Evolutionary conservation across 2,329 filamentous ascomycete species (phyloP).

Genomic region (Didymella keratinophila): DNA sequence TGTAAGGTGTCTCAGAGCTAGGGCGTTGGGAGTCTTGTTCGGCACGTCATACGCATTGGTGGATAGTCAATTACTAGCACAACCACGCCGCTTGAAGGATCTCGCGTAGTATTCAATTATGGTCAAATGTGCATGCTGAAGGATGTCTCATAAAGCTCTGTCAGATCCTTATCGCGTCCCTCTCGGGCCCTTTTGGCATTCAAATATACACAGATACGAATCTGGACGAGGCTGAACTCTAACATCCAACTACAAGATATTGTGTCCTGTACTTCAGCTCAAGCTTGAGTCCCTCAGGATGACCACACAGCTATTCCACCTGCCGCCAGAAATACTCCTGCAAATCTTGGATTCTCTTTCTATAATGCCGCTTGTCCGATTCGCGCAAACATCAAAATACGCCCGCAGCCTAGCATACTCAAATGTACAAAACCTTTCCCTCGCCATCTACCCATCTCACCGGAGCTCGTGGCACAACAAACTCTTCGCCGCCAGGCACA

Average conservation of each 20-base stretch:
- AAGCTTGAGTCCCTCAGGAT: constrained; percentile 19
- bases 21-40: not conserved
- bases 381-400: constrained; percentile 42
- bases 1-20: constrained; percentile 11
- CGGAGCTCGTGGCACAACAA: constrained; percentile 60
- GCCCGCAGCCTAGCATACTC: constrained; percentile 40
- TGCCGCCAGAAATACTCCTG: constrained; percentile 47
- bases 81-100: constrained; percentile 13
- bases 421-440: constrained; percentile 72
- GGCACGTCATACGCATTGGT: constrained; percentile 12
- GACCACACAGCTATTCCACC: constrained; percentile 27
- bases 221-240: not conserved
- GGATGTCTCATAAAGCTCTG: constrained; percentile 8
- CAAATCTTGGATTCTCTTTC: constrained; percentile 46
- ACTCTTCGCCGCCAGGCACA: constrained; percentile 47
- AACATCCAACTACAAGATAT: no score
- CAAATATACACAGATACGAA: not conserved
- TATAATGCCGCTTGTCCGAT: constrained; percentile 43
- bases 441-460: constrained; percentile 70
- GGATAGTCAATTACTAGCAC: constrained; percentile 1
- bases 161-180: constrained; percentile 1
- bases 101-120: not conserved
- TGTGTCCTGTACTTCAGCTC: not conserved
- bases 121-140: constrained; percentile 5
- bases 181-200: not conserved